Conservation (phyloP, 169 alveolate genomes). For the Plasmodium reichenowi region DNA sequence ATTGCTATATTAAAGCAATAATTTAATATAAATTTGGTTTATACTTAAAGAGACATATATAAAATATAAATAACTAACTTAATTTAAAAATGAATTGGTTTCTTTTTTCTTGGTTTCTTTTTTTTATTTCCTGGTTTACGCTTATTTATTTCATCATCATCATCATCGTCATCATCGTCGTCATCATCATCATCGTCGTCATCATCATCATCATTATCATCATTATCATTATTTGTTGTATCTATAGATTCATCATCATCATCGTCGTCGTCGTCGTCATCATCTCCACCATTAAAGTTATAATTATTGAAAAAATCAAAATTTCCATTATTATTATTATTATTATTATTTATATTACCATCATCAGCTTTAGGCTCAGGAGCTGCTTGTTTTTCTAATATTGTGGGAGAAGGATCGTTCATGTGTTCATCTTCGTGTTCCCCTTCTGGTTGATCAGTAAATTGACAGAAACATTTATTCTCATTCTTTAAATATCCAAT, state of each 20-base stretch:
- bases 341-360: conserved; percentile 39
- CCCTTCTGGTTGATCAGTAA: conserved; percentile 9
- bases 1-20: too few relatives aligned
- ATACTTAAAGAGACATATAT: too few relatives aligned
- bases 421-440: conserved; percentile 22
- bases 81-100: not conserved
- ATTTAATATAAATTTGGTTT: too few relatives aligned
- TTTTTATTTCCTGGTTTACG: not conserved
- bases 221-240: conserved; percentile 11
- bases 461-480: not conserved
- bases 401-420: too few relatives aligned
- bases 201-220: conserved; percentile 38
- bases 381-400: not conserved
- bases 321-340: not conserved
- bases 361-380: conserved; percentile 30
- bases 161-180: conserved; percentile 15
- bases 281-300: conserved; percentile 32
- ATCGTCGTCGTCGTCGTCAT: conserved; percentile 55
- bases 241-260: conserved; percentile 4
- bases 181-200: conserved; percentile 7
- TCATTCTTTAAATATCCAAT: conserved; percentile 15
- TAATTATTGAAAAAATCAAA: not conserved
- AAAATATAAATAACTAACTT: too few relatives aligned
- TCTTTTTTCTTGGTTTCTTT: conserved; percentile 2
- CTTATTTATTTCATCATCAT: not conserved